Conservation (phyloP, 192 early-diverging fungal species). For the Entomortierella parvispora region DNA sequence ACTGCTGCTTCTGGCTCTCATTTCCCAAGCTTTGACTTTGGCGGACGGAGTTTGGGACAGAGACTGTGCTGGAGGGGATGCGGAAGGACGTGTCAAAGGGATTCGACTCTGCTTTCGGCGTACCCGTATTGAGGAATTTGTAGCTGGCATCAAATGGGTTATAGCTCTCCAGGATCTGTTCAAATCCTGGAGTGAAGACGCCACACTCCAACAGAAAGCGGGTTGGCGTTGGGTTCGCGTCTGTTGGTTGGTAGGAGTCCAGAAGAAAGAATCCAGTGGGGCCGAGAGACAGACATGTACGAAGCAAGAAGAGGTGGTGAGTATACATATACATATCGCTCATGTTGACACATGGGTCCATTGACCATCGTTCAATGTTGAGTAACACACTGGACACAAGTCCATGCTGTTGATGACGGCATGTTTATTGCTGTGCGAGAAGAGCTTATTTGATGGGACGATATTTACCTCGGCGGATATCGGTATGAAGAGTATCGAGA, state of each 20-base stretch:
- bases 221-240: conserved; percentile 44
- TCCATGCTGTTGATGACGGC: too few species aligned
- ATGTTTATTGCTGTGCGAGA: too few species aligned
- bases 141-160: conserved; percentile 42
- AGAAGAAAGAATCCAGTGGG: neutral
- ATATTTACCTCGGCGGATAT: conserved; percentile 36
- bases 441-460: too few species aligned
- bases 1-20: neutral
- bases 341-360: too few species aligned
- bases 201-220: conserved; percentile 50
- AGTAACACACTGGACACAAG: too few species aligned
- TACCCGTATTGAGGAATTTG: conserved; percentile 35
- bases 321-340: too few species aligned
- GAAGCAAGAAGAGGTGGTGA: too few species aligned
- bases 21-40: too few species aligned
- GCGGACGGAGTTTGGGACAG: conserved; percentile 6
- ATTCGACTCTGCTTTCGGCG: conserved; percentile 34
- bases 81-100: conserved; percentile 42
- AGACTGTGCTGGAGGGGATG: conserved; percentile 4
- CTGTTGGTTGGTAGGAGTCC: conserved; percentile 7
- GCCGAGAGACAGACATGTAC: neutral
- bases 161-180: conserved; percentile 25
- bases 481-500: conserved; percentile 23
- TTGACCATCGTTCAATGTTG: too few species aligned
- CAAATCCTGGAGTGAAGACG: conserved; percentile 43